Percentiles rank a stretch among this genome's conserved stretches.
Conservation (phyloP, 495 filamentous ascomycete species). For the Penicillium bovifimosum region DNA sequence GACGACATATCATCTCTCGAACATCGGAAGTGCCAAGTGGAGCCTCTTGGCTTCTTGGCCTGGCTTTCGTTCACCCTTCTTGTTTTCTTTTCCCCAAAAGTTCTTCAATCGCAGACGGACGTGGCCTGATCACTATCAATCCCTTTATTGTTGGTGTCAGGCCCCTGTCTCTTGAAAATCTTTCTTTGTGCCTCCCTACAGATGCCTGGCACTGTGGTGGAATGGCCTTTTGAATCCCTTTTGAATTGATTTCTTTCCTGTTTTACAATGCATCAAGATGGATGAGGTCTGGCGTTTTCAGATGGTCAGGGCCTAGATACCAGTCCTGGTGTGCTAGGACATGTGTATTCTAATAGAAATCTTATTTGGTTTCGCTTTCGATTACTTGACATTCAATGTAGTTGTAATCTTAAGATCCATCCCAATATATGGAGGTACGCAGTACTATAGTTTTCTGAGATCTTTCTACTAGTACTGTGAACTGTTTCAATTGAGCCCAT, state of each 20-base stretch:
- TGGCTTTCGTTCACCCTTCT: background rate
- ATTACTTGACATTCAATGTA: background rate
- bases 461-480: too few species aligned
- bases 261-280: conserved; percentile 22
- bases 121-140: background rate
- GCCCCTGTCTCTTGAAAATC: background rate
- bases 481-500: background rate
- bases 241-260: conserved; percentile 3
- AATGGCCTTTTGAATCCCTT: background rate
- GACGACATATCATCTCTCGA: background rate
- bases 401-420: too few species aligned
- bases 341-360: conserved; percentile 21
- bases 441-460: too few species aligned
- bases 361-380: background rate
- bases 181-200: background rate
- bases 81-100: background rate
- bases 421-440: too few species aligned
- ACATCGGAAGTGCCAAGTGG: background rate
- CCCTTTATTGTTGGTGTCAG: background rate
- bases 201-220: background rate
- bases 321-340: conserved; percentile 3
- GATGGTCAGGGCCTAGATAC: conserved; percentile 12
- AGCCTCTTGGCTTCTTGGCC: background rate
- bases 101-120: background rate
- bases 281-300: conserved; percentile 20